A percentile compares a stretch with the other conserved stretches of the same genome.
These are phyloP conservation scores for Haplographium delicatum DNA, from an alignment of 495 filamentous ascomycete genomes.

Conservation along the genomic window DNA sequence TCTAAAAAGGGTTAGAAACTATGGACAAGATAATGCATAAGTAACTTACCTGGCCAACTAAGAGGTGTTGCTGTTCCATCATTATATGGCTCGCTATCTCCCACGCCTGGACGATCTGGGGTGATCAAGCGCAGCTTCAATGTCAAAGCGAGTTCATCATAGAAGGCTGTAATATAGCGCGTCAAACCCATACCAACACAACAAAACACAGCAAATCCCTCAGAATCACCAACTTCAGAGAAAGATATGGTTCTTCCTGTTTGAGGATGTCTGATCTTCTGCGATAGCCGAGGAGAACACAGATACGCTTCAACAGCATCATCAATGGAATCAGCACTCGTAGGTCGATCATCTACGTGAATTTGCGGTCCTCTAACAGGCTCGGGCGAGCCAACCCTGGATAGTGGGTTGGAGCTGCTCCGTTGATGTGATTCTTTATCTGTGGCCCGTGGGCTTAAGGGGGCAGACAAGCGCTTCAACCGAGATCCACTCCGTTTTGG, in stretches of 20 bases:
- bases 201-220: slow-evolving; percentile 88
- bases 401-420: slow-evolving; percentile 27
- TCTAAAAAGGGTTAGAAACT: slow-evolving; percentile 44
- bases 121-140: slow-evolving; percentile 90
- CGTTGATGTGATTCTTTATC: slow-evolving; percentile 28
- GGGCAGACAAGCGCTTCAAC: slow-evolving; percentile 41
- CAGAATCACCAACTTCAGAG: slow-evolving; percentile 91
- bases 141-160: slow-evolving; percentile 89
- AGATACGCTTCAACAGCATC: slow-evolving; percentile 83
- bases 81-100: slow-evolving; percentile 78
- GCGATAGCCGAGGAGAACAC: slow-evolving; percentile 74
- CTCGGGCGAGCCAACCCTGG: slow-evolving; percentile 23
- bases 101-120: slow-evolving; percentile 88
- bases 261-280: slow-evolving; percentile 77
- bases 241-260: slow-evolving; percentile 88
- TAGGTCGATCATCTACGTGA: slow-evolving; percentile 53
- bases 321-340: slow-evolving; percentile 81
- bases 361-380: slow-evolving; percentile 20
- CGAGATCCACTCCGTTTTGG: slow-evolving; percentile 42
- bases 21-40: slow-evolving; percentile 19
- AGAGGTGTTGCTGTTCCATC: slow-evolving; percentile 80
- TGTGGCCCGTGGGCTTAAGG: slow-evolving; percentile 33
- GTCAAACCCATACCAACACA: slow-evolving; percentile 98
- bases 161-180: slow-evolving; percentile 93
- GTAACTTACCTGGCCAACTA: slow-evolving; percentile 80